Evolutionary conservation across 108 stramenopile genomes (phyloP).

Genomic region (Skeletonema tropicum): DNA sequence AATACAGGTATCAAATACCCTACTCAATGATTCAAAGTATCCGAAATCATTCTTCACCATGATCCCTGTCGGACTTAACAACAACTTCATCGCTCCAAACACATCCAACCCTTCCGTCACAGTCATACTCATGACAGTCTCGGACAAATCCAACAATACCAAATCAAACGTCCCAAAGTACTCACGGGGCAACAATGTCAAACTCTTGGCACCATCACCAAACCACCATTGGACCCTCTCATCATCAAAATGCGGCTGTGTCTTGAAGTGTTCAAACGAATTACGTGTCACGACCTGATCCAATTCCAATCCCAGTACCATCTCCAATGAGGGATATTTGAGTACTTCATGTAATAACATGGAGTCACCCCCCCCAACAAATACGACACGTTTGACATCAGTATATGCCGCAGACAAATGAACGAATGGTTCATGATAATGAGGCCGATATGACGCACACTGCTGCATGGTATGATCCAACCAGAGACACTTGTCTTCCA

Average conservation of each 20-base stretch:
- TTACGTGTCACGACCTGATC: slow-evolving; percentile 77
- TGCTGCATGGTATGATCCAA: slow-evolving; percentile 77
- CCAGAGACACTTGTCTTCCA: slow-evolving; percentile 66
- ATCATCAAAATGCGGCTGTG: slow-evolving; percentile 81
- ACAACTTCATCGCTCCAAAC: slow-evolving; percentile 68
- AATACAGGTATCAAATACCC: slow-evolving; percentile 64
- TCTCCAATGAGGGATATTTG: slow-evolving; percentile 80
- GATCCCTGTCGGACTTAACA: slow-evolving; percentile 80
- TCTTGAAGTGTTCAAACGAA: slow-evolving; percentile 73
- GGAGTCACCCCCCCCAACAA: slow-evolving; percentile 87
- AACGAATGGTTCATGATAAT: slow-evolving; percentile 81
- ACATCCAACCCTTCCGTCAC: slow-evolving; percentile 79
- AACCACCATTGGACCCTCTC: slow-evolving; percentile 92
- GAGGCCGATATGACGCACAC: slow-evolving; percentile 74
- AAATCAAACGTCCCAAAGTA: slow-evolving; percentile 87
- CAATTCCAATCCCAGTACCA: slow-evolving; percentile 84
- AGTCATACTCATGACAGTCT: slow-evolving; percentile 73
- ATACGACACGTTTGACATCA: slow-evolving; percentile 69
- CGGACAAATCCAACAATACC: slow-evolving; percentile 83
- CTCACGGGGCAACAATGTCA: slow-evolving; percentile 76
- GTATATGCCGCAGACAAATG: slow-evolving; percentile 82
- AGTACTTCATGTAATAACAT: slow-evolving; percentile 85
- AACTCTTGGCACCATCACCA: slow-evolving; percentile 85
- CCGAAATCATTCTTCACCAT: slow-evolving; percentile 82
- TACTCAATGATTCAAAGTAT: slow-evolving; percentile 67